phyloP scores from a whole-genome alignment of 176 grass and related monocot genomes.

The Aegilops speltoides region DNA sequence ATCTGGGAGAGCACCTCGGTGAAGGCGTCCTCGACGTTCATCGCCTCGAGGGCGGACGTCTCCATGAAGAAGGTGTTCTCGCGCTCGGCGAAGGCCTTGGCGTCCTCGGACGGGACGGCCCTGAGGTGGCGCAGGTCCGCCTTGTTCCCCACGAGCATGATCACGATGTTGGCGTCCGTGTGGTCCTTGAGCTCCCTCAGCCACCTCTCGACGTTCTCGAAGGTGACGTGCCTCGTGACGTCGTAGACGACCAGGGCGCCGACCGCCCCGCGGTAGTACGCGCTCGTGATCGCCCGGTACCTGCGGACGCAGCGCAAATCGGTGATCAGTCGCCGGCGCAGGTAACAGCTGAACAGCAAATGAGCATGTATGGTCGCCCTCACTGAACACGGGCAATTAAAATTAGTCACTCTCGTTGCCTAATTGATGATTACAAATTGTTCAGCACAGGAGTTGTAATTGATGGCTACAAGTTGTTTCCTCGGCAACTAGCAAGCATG shows the following conservation, averaged over 20 bases:
- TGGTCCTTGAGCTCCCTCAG: constrained; percentile 66
- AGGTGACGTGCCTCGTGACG: constrained; percentile 55
- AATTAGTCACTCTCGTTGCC: neutral
- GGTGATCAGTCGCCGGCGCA: neutral
- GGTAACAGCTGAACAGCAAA: neutral
- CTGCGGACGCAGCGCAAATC: constrained; percentile 2
- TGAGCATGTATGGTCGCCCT: neutral
- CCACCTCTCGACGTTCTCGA: constrained; percentile 77
- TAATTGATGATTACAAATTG: no score
- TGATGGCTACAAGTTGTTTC: neutral
- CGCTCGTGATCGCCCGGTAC: constrained; percentile 70
- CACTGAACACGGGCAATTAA: neutral
- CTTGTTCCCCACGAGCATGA: constrained; percentile 74
- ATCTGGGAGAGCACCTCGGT: constrained; percentile 65
- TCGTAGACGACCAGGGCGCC: constrained; percentile 59
- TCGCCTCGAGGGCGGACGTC: constrained; percentile 55
- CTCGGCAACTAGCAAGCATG: neutral
- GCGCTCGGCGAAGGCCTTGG: constrained; percentile 56
- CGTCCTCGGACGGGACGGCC: constrained; percentile 39
- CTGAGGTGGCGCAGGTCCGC: constrained; percentile 65
- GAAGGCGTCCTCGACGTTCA: constrained; percentile 61
- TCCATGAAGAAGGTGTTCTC: constrained; percentile 67
- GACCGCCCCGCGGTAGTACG: constrained; percentile 62
- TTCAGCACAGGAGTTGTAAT: neutral
- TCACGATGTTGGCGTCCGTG: constrained; percentile 61